Conservation (phyloP, 345 rosid species). For the Hevea brasiliensis region DNA sequence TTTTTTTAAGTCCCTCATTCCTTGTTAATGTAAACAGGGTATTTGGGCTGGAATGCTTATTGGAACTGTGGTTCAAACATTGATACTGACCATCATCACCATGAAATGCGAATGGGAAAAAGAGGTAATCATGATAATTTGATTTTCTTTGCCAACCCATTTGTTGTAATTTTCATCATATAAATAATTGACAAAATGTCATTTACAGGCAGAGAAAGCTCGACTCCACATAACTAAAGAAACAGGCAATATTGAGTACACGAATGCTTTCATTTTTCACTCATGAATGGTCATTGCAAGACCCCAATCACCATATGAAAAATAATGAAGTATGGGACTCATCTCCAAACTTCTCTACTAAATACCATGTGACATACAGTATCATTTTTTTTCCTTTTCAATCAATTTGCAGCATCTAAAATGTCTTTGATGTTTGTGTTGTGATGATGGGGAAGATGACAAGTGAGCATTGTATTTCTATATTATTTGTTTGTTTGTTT, state of each 20-base stretch:
- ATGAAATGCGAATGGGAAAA: slow-evolving; percentile 43
- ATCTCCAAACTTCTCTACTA: too few relatives aligned
- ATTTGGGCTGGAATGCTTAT: slow-evolving; percentile 51
- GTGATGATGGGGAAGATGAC: too few relatives aligned
- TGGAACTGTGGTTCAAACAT: slow-evolving; percentile 52
- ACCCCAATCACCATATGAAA: too few relatives aligned
- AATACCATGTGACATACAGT: too few relatives aligned
- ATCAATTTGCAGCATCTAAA: too few relatives aligned
- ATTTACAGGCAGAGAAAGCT: slow-evolving; percentile 12
- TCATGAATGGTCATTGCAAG: neutral
- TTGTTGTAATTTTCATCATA: neutral
- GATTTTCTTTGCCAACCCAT: neutral
- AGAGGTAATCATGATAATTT: slow-evolving; percentile 29
- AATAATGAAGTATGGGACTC: too few relatives aligned
- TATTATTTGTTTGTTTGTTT: too few relatives aligned
- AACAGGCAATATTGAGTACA: slow-evolving; percentile 1
- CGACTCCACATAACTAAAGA: neutral
- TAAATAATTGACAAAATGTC: neutral
- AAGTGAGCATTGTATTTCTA: too few relatives aligned
- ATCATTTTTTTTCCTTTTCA: too few relatives aligned
- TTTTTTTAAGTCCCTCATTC: neutral
- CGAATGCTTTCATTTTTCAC: neutral
- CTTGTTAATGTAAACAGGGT: slow-evolving; percentile 32
- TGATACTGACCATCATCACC: slow-evolving; percentile 40
- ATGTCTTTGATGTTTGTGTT: too few relatives aligned